phyloP scores from a whole-genome alignment of 108 stramenopile genomes.

The Skeletonema costatum region DNA sequence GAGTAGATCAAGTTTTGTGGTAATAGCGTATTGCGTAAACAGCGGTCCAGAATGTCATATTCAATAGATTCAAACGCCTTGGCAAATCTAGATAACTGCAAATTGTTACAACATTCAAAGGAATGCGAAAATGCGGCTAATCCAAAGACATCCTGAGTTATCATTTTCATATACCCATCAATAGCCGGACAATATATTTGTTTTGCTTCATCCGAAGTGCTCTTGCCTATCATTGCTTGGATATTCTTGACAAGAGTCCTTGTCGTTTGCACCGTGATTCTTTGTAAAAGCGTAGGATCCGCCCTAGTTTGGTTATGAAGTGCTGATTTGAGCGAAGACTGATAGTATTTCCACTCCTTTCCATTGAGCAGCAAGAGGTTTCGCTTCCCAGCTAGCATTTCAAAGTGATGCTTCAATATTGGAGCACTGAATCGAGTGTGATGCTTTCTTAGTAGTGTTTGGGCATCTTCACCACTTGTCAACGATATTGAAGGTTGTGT shows the following conservation, averaged over 20 bases:
- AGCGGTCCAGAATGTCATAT: not conserved
- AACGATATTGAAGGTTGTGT: slow-evolving; percentile 10
- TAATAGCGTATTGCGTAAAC: not conserved
- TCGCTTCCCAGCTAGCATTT: slow-evolving; percentile 16
- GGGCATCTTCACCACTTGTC: slow-evolving; percentile 18
- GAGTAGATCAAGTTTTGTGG: not conserved
- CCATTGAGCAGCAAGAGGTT: slow-evolving; percentile 16
- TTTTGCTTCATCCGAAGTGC: not conserved
- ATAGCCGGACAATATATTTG: not conserved
- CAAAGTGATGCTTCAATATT: slow-evolving; percentile 15
- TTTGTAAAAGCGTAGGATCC: not conserved
- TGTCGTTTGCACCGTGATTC: not conserved
- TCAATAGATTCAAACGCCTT: not conserved
- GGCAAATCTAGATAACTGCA: not conserved
- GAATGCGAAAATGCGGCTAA: slow-evolving; percentile 16
- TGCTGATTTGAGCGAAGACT: slow-evolving; percentile 25
- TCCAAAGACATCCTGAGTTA: slow-evolving; percentile 38
- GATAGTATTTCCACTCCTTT: slow-evolving; percentile 40
- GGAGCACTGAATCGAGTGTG: slow-evolving; percentile 3
- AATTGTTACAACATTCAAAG: slow-evolving; percentile 19
- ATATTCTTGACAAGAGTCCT: not conserved
- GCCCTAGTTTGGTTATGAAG: slow-evolving; percentile 11
- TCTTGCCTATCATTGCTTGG: not conserved
- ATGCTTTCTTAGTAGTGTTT: slow-evolving; percentile 8
- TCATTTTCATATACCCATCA: slow-evolving; percentile 21